Evolutionary conservation across 176 grass and related monocot species (phyloP).

Genomic region (Zoysia pacifica): DNA sequence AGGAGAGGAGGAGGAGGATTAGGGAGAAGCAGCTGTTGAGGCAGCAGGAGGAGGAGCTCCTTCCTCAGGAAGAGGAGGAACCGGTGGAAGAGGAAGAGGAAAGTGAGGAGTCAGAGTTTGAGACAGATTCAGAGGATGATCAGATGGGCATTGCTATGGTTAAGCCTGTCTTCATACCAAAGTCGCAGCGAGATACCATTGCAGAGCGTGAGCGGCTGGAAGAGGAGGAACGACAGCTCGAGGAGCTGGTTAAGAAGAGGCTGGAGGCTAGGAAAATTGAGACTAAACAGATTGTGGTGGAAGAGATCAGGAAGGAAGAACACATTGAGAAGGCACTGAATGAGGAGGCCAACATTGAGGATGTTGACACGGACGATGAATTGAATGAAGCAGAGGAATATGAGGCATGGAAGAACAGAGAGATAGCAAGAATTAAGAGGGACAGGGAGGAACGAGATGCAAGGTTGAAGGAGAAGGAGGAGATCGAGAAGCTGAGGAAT

Average conservation of each 20-base stretch:
- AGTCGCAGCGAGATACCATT: constrained; percentile 89
- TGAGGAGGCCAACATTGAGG: constrained; percentile 64
- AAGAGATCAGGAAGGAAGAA: constrained; percentile 82
- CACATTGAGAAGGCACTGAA: constrained; percentile 82
- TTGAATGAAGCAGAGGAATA: constrained; percentile 97
- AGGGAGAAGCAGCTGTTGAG: constrained; percentile 61
- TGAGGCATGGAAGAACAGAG: constrained; percentile 83
- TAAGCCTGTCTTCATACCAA: constrained; percentile 92
- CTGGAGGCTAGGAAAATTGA: constrained; percentile 78
- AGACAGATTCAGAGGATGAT: constrained; percentile 94
- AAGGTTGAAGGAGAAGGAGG: constrained; percentile 96
- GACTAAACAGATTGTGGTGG: constrained; percentile 80
- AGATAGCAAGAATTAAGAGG: constrained; percentile 98
- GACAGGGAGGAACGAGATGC: constrained; percentile 91
- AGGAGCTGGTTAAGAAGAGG: constrained; percentile 81
- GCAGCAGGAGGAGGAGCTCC: constrained; percentile 88
- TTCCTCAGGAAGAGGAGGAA: constrained; percentile 80
- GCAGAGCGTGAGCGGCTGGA: constrained; percentile 82
- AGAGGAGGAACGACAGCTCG: constrained; percentile 82
- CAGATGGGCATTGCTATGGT: constrained; percentile 80
- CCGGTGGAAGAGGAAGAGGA: constrained; percentile 63
- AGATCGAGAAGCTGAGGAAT: constrained; percentile 95
- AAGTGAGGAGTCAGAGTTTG: constrained; percentile 86
- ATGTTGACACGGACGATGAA: constrained; percentile 91
- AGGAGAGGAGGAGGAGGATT: constrained; percentile 80